Base-by-base conservation (phyloP, 2,329 filamentous ascomycete genomes). In the Pseudocercospora vitis region DNA sequence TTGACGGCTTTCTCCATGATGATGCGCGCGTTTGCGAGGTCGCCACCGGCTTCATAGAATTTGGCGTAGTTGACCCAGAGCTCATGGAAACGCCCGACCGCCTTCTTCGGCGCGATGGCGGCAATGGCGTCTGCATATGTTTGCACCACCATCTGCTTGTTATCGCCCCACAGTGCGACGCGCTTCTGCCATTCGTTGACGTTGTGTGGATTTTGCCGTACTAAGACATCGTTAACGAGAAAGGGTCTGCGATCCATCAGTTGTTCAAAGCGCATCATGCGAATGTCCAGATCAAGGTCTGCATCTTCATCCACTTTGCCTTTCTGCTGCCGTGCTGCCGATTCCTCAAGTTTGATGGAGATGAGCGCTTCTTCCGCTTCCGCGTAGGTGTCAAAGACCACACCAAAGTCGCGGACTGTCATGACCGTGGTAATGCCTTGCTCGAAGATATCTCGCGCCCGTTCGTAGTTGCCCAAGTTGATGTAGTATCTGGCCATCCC, bases 1-100 rank as follows among this genome's bases (percentile, higher is more conserved):
- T 96, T 97, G 68, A 96, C 89, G 11, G 92, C 92, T 74, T 97
- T 99, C 71, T 97, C 92, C 82, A 97, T 88, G 66, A 99, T 97
- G 57, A 95, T 81, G 26, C 94, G 83, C 31, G 94, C 91, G 61
- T 86, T 96, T 49, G 84, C 81, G 32, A 97, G 68, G 69, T 97
- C 91, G 4, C 87, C 88, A 2, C 88, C 90, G 26, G 83, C 81
- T 71, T 99, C 94, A 73, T 99, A 99, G 70, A 99, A 92, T 67
- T 95, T 96, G 59, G 92, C 94, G 70, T 97, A 99, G 67, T 92
- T 95, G 48, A 89, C 81, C 94, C 95, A 99, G 14, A 99, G 81
- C 64, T 96, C 89, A 68, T 96, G 90, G 69, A 97, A 96, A 52
- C 90, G 85, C 8, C 95, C 95, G 19, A 92, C 82, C 0, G 94